A percentile compares a stretch with the other conserved stretches of the same genome.
These are phyloP conservation scores for Papiliotrema laurentii DNA, from an alignment of 1,284 basidiomycete genomes.

Conservation along the genomic window DNA sequence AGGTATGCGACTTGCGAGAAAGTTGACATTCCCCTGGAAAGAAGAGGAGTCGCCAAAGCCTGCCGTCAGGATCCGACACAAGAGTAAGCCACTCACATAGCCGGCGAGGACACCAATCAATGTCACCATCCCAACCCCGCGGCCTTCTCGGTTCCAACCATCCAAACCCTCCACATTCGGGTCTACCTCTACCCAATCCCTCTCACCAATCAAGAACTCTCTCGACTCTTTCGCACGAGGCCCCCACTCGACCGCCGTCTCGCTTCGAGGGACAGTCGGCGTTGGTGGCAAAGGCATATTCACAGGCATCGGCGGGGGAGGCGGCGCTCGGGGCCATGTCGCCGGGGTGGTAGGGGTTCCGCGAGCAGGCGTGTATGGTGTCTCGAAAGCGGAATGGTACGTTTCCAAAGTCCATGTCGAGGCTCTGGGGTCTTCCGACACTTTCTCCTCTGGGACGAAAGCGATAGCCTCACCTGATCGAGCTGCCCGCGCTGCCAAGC, in stretches of 20 bases:
- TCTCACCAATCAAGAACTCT: conserved; percentile 28
- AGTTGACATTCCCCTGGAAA: conserved; percentile 11
- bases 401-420: conserved; percentile 27
- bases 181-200: conserved; percentile 31
- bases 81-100: conserved; percentile 18
- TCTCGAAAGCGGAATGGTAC: conserved; percentile 17
- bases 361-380: background rate
- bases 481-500: conserved; percentile 6
- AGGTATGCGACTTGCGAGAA: conserved; percentile 19
- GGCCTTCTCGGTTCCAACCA: conserved; percentile 21
- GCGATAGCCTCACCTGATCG: conserved; percentile 10
- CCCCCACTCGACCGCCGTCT: conserved; percentile 18
- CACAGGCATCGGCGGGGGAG: conserved; percentile 30
- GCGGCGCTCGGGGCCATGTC: conserved; percentile 18
- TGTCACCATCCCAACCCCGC: conserved; percentile 23
- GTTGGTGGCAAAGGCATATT: conserved; percentile 35
- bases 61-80: conserved; percentile 6
- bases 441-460: conserved; percentile 16
- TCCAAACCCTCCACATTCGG: conserved; percentile 17
- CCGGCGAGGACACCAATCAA: conserved; percentile 15
- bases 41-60: conserved; percentile 23
- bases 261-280: conserved; percentile 19
- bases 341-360: conserved; percentile 7
- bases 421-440: background rate
- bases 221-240: conserved; percentile 20